Base-by-base conservation (phyloP, 768 basidiomycete species). In the Sarcodon sp. region DNA sequence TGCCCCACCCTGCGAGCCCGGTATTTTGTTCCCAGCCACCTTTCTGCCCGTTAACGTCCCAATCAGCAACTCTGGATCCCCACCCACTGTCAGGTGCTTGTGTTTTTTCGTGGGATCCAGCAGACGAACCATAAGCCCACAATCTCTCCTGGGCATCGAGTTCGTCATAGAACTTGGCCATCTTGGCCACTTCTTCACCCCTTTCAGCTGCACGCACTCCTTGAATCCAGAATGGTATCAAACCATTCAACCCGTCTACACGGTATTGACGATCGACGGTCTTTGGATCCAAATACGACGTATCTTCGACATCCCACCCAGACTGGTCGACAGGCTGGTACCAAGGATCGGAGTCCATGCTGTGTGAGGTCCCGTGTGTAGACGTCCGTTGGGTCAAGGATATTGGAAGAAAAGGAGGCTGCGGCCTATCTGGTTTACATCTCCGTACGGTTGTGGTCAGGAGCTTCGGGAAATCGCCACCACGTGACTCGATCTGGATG, bases 181-280 rank as follows among this genome's bases (percentile, higher is more conserved):
- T 51, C 21, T 59, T 64, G 33, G 67, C 57, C 39, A 68, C 63
- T 37, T 70, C 64, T 4, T 54, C 43, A 5, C 71, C 74, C 12
- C 63, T 63, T 61, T 68, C 65, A 16, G 72, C 76, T 1, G 72
- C 74, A 43, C 67, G 62, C 5, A 79, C 61, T 0, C 69, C 72
- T 10, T 66, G 59, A 39, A 66, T 64, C 77, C 77, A 79, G 58
- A 76, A 78, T 3, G 71, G 70, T 33, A 79, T 68, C 53, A 75
- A 54, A 55, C 76, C 73, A 35, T 61, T 60, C 18, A 75, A 66
- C 9, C 70, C 64, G 50, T 76, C 74, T n/a, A 75, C 66, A 44
- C 63, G 66, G 5, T 54, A 53, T 27, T 62, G 55, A 57, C 60
- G 59, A 27, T 57, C 60, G 59, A 57, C 59, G 36, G 56, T 52